Percentiles rank a stretch among this genome's conserved stretches.
These are phyloP conservation scores for Quercus lobata DNA, from an alignment of 331 rosid genomes.

Conservation along the genomic window DNA sequence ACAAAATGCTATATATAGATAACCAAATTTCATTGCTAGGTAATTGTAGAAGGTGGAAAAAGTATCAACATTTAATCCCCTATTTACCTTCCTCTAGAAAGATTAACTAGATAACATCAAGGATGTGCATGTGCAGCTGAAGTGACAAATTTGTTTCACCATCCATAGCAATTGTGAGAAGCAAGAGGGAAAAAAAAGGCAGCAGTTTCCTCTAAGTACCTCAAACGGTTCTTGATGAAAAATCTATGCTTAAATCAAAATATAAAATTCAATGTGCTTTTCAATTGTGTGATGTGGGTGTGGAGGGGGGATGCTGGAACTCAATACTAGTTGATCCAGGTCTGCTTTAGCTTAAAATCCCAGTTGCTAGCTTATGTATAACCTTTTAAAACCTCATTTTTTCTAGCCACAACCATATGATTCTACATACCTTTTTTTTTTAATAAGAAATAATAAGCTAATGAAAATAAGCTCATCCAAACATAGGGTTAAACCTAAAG, in stretches of 20 bases:
- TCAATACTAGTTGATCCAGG: no score
- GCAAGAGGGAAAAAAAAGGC: background rate
- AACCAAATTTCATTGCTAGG: background rate
- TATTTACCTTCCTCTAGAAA: background rate
- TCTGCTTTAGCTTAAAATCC: no score
- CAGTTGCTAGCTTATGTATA: no score
- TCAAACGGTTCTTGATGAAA: background rate
- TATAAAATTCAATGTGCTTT: background rate
- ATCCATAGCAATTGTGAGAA: background rate
- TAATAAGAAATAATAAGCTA: no score
- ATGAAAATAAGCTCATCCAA: no score
- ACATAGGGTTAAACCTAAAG: background rate
- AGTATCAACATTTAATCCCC: background rate
- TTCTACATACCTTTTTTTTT: no score
- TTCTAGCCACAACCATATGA: no score
- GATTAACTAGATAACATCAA: background rate
- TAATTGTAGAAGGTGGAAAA: background rate
- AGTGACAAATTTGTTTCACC: background rate
- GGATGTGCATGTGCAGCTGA: background rate
- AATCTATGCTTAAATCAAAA: background rate
- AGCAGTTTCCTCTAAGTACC: background rate
- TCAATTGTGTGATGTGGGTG: no score
- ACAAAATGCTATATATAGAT: background rate
- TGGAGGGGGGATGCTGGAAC: no score
- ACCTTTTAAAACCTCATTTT: no score